Evolutionary conservation across 2,329 filamentous ascomycete species (phyloP).

Genomic region (Nemania sp.): DNA sequence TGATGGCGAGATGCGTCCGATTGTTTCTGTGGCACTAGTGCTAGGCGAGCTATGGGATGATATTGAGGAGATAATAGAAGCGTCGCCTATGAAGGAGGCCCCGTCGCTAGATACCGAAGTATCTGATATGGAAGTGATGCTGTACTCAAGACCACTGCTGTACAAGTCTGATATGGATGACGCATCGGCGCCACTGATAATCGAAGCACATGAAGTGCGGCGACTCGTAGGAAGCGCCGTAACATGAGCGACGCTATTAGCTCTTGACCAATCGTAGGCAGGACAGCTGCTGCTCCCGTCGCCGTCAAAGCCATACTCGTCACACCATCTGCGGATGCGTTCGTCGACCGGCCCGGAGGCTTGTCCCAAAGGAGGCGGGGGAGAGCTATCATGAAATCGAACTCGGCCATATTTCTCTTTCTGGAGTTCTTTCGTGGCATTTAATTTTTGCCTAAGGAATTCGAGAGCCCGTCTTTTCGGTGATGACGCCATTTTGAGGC

Average conservation of each 20-base stretch:
- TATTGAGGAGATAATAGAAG: too few species aligned
- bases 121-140: too few species aligned
- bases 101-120: too few species aligned
- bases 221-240: background rate
- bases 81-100: too few species aligned
- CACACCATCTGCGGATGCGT: background rate
- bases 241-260: background rate
- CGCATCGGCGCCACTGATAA: background rate
- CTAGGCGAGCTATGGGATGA: too few species aligned
- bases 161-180: background rate
- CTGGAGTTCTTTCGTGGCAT: background rate
- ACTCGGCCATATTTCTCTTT: background rate
- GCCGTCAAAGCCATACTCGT: background rate
- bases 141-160: background rate
- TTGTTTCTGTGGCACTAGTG: too few species aligned
- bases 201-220: background rate
- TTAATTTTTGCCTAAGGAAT: background rate
- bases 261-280: background rate
- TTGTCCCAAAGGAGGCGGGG: constrained; percentile 2
- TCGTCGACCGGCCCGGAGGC: background rate
- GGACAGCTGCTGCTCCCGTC: background rate
- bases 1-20: too few species aligned
- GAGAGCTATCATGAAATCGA: background rate
- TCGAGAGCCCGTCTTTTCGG: background rate
- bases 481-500: background rate